Conservation (phyloP, 768 basidiomycete genomes). For the Collybia sordida region DNA sequence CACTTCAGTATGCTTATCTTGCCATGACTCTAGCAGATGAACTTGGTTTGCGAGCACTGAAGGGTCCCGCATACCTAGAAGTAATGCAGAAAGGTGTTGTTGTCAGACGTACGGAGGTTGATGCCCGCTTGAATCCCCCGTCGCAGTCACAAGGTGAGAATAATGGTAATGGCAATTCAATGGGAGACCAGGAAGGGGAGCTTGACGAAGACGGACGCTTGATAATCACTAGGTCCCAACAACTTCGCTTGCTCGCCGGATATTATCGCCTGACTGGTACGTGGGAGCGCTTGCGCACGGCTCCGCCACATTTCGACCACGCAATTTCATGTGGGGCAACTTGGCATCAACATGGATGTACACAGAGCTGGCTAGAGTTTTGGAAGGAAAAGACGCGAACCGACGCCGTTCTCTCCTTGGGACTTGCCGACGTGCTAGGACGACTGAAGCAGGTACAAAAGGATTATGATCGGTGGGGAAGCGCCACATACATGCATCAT, state of each 20-base stretch:
- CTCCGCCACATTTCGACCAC: slow-evolving; percentile 65
- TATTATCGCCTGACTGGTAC: slow-evolving; percentile 65
- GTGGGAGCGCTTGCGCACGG: slow-evolving; percentile 63
- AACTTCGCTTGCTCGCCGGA: slow-evolving; percentile 65
- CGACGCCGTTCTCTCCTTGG: slow-evolving; percentile 58
- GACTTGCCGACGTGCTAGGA: slow-evolving; percentile 67
- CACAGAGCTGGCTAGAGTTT: slow-evolving; percentile 73
- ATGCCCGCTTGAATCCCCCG: slow-evolving; percentile 21
- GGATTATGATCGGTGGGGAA: slow-evolving; percentile 71
- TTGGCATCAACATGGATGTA: slow-evolving; percentile 74
- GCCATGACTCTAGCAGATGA: slow-evolving; percentile 77
- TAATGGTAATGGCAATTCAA: not conserved
- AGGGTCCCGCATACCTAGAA: slow-evolving; percentile 69
- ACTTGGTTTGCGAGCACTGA: slow-evolving; percentile 55
- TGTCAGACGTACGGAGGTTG: slow-evolving; percentile 34
- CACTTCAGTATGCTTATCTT: slow-evolving; percentile 67
- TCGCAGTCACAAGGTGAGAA: slow-evolving; percentile 9
- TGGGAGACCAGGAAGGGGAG: slow-evolving; percentile 24
- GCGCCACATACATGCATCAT: slow-evolving; percentile 77
- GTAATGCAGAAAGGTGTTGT: slow-evolving; percentile 65
- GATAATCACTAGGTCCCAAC: slow-evolving; percentile 56
- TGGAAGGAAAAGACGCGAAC: slow-evolving; percentile 75
- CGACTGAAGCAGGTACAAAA: slow-evolving; percentile 60
- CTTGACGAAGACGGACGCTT: slow-evolving; percentile 45
- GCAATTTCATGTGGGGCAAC: slow-evolving; percentile 60